Conservation (phyloP, 352 stramenopile genomes). For the Globisporangium irregulare region DNA sequence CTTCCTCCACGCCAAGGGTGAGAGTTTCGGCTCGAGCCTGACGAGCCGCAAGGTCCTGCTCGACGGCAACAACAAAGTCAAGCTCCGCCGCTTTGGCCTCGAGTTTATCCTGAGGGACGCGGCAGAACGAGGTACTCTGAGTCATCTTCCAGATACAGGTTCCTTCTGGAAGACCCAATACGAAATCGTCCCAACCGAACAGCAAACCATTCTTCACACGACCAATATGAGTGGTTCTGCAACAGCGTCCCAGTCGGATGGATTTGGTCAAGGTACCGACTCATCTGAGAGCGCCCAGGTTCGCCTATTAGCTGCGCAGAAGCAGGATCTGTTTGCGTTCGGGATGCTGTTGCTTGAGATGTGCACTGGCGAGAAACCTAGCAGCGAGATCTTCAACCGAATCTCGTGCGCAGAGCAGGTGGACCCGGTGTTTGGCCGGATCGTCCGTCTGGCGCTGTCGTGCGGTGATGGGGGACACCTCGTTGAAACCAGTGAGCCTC, state of each 20-base stretch:
- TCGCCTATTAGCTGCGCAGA: background rate
- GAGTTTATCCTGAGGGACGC: conserved; percentile 25
- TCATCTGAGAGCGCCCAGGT: background rate
- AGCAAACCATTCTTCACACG: background rate
- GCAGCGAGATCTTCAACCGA: conserved; percentile 46
- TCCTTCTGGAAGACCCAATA: conserved; percentile 20
- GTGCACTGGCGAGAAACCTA: conserved; percentile 54
- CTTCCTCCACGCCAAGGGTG: conserved; percentile 37
- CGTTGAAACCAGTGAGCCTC: background rate
- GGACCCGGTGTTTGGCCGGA: conserved; percentile 37
- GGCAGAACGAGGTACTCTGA: background rate
- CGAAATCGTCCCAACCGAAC: background rate
- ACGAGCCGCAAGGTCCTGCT: conserved; percentile 77
- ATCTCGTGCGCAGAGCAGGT: conserved; percentile 42
- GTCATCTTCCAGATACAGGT: background rate
- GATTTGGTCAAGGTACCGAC: background rate
- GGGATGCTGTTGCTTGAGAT: conserved; percentile 71
- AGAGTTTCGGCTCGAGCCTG: conserved; percentile 42
- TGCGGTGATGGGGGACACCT: conserved; percentile 4
- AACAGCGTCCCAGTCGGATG: background rate
- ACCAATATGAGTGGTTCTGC: background rate
- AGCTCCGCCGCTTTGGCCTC: conserved; percentile 50
- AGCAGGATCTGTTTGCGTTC: conserved; percentile 61
- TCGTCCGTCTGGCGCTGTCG: conserved; percentile 30
- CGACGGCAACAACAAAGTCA: conserved; percentile 29